Percentiles rank a stretch among this genome's conserved stretches.
Evolutionary conservation across 2,329 filamentous ascomycete species (phyloP).

Genomic region (Sclerotinia spermophila): DNA sequence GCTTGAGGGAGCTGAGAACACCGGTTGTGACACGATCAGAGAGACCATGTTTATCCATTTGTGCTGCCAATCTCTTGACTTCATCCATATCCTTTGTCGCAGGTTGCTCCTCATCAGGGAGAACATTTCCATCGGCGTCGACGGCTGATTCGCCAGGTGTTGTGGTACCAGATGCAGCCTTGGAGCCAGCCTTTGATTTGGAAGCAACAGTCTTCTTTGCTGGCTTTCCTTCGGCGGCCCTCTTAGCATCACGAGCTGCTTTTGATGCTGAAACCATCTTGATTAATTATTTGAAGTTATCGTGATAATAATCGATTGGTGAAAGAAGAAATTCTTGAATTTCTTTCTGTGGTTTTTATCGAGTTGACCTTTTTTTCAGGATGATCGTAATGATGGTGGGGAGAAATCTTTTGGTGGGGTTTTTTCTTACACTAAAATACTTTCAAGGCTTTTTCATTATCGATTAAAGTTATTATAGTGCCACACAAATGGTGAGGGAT

Average conservation of each 20-base stretch:
- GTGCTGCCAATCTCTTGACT: constrained; percentile 81
- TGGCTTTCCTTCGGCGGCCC: constrained; percentile 67
- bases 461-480: constrained; percentile 1
- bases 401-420: constrained; percentile 19
- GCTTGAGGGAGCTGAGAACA: constrained; percentile 79
- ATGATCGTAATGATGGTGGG: constrained; percentile 16
- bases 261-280: constrained; percentile 68
- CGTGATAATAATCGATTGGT: constrained; percentile 15
- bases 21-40: constrained; percentile 98
- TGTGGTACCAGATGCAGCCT: constrained; percentile 58
- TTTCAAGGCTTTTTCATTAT: constrained; percentile 7
- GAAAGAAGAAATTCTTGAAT: constrained; percentile 4
- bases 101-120: constrained; percentile 57
- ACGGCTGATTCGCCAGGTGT: constrained; percentile 68
- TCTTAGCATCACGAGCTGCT: constrained; percentile 69
- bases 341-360: constrained; percentile 7
- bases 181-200: constrained; percentile 62
- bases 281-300: constrained; percentile 23
- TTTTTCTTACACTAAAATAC: constrained; percentile 31
- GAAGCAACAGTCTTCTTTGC: constrained; percentile 74
- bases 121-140: constrained; percentile 56
- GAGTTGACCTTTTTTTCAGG: constrained; percentile 18
- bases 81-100: constrained; percentile 74
- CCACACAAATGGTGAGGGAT: neutral
- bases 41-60: constrained; percentile 94